phyloP scores from a whole-genome alignment of 2,329 filamentous ascomycete genomes.

The Colletotrichum acutatum region DNA sequence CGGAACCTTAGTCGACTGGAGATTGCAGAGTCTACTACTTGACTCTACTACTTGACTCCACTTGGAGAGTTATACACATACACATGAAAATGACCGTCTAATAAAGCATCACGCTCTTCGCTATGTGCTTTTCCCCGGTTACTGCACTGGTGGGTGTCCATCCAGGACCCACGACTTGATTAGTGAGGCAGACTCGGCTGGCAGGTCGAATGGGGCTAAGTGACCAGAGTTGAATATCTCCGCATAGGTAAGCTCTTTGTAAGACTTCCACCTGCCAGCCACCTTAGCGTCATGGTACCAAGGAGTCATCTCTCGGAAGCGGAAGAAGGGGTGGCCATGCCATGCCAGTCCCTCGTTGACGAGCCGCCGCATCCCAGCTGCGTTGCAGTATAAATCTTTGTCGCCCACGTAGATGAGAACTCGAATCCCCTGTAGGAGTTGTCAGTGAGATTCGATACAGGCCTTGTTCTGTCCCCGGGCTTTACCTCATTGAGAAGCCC shows the following conservation, averaged over 20 bases:
- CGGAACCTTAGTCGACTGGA: neutral
- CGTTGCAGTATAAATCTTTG: slow-evolving; percentile 21
- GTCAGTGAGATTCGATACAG: neutral
- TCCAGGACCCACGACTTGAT: neutral
- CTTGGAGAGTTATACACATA: no score
- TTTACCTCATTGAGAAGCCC: neutral
- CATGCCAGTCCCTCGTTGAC: slow-evolving; percentile 11
- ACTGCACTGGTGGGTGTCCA: neutral
- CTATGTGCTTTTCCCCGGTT: neutral
- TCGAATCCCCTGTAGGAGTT: neutral
- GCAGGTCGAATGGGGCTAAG: slow-evolving; percentile 12
- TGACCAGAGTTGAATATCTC: slow-evolving; percentile 19
- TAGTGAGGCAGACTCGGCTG: neutral
- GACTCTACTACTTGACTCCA: no score
- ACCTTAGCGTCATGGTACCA: slow-evolving; percentile 6
- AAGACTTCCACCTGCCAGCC: slow-evolving; percentile 7
- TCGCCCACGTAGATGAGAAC: slow-evolving; percentile 19
- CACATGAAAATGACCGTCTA: no score
- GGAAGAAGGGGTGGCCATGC: slow-evolving; percentile 9
- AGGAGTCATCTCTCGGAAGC: neutral
- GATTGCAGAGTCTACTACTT: neutral
- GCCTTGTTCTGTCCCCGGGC: neutral
- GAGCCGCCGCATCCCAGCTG: slow-evolving; percentile 9
- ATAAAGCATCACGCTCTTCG: no score
- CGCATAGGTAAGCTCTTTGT: slow-evolving; percentile 1